Percentiles rank a stretch among this genome's conserved stretches.
Evolutionary conservation across 176 grass and related monocot species (phyloP).

Genomic region (Triticum urartu): DNA sequence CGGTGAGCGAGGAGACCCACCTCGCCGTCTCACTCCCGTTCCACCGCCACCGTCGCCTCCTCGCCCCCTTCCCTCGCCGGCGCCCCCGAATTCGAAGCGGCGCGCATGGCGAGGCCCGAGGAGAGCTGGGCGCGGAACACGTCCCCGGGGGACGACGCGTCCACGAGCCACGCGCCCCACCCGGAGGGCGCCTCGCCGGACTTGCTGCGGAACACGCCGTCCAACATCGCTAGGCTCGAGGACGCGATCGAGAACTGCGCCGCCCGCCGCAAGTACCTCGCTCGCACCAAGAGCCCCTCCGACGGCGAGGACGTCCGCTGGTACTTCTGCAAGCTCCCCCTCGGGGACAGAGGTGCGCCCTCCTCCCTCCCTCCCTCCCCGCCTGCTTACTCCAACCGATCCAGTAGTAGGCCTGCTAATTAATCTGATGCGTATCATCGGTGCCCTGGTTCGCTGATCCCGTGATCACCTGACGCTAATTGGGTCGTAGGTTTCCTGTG

Average conservation of each 20-base stretch:
- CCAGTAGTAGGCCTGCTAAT: not conserved
- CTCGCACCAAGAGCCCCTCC: conserved; percentile 89
- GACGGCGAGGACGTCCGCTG: conserved; percentile 84
- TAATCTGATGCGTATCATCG: not conserved
- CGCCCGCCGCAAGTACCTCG: conserved; percentile 78
- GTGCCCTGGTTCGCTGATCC: not conserved
- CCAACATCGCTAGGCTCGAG: conserved; percentile 81
- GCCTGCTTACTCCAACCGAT: not conserved
- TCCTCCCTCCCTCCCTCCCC: not conserved
- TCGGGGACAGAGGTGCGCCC: conserved; percentile 60
- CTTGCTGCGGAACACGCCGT: conserved; percentile 79
- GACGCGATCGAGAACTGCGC: conserved; percentile 73
- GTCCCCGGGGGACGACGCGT: conserved; percentile 19
- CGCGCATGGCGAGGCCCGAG: conserved; percentile 22
- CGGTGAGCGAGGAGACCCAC: not conserved
- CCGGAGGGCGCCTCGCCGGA: conserved; percentile 53
- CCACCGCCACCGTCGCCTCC: conserved; percentile 9
- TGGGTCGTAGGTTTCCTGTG: conserved; percentile 15
- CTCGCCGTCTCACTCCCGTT: not conserved
- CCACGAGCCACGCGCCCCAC: conserved; percentile 30
- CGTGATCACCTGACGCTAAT: not conserved
- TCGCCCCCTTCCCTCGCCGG: not conserved
- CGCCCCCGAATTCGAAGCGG: not conserved
- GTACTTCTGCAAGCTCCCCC: conserved; percentile 96
- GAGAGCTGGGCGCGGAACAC: not conserved